Conservation (phyloP, 148 eudicot genomes). For the Chenopodium suecicum region DNA sequence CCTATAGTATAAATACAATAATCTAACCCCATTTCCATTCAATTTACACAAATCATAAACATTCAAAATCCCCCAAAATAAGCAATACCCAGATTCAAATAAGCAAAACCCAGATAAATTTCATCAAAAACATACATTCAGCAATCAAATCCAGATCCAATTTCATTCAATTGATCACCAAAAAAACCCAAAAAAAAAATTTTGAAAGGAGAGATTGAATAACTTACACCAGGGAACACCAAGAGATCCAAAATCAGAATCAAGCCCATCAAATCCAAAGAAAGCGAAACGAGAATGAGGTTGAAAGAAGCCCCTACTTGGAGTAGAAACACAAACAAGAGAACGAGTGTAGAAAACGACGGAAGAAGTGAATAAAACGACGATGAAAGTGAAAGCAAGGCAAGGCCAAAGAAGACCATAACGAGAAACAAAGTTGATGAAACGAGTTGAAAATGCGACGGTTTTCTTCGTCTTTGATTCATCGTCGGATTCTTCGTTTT, state of each 20-base stretch:
- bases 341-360: slow-evolving; percentile 48
- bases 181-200: background rate
- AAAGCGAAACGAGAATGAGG: slow-evolving; percentile 52
- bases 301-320: slow-evolving; percentile 31
- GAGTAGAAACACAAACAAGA: slow-evolving; percentile 49
- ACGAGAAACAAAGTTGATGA: slow-evolving; percentile 56
- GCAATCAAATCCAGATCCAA: slow-evolving; percentile 3
- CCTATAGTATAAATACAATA: background rate
- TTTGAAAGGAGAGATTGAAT: background rate
- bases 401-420: slow-evolving; percentile 57
- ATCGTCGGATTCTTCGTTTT: slow-evolving; percentile 42
- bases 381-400: slow-evolving; percentile 38
- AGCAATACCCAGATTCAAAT: slow-evolving; percentile 9
- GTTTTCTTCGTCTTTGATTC: slow-evolving; percentile 72
- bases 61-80: background rate
- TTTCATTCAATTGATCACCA: background rate
- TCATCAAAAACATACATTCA: background rate
- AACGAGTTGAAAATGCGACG: slow-evolving; percentile 41
- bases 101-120: slow-evolving; percentile 5
- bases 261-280: slow-evolving; percentile 64
- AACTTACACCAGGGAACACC: slow-evolving; percentile 94
- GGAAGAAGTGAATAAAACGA: slow-evolving; percentile 41
- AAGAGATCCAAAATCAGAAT: slow-evolving; percentile 79
- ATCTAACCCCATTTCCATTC: background rate
- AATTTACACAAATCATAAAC: background rate